phyloP scores from a whole-genome alignment of 345 rosid species.

The Citrus medica region DNA sequence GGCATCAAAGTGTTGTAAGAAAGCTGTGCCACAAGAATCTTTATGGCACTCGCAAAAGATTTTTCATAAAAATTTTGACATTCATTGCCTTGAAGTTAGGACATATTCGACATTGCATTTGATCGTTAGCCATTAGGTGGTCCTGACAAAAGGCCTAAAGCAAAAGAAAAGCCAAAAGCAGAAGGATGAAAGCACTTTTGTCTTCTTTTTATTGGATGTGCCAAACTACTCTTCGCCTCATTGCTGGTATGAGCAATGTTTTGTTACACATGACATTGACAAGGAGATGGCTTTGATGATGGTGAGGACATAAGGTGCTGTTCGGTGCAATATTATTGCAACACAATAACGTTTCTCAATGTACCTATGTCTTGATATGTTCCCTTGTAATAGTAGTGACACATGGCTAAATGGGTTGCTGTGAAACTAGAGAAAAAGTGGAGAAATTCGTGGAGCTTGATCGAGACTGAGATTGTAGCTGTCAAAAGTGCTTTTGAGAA shows the following conservation, averaged over 20 bases:
- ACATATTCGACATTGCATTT: not conserved
- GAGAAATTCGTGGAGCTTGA: not conserved
- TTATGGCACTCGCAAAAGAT: not conserved
- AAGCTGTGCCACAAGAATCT: not conserved
- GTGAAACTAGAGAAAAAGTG: not conserved
- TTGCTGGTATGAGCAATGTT: no score
- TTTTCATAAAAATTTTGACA: not conserved
- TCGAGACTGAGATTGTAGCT: not conserved
- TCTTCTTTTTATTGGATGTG: not conserved
- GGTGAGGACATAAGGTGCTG: no score
- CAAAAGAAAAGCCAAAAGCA: not conserved
- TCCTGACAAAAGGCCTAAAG: slow-evolving; percentile 1
- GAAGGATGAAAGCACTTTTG: not conserved
- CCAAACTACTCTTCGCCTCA: not conserved
- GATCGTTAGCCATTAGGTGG: not conserved
- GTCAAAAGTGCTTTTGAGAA: not conserved
- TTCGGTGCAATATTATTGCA: not conserved
- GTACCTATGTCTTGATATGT: no score
- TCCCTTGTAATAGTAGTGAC: no score
- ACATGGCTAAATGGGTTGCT: not conserved
- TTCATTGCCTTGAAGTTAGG: slow-evolving; percentile 9
- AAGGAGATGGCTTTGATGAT: not conserved
- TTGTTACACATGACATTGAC: not conserved
- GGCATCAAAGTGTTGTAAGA: not conserved
- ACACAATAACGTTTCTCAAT: not conserved